Conservation (phyloP, 148 eudicot genomes). For the Pouteria glomerata region DNA sequence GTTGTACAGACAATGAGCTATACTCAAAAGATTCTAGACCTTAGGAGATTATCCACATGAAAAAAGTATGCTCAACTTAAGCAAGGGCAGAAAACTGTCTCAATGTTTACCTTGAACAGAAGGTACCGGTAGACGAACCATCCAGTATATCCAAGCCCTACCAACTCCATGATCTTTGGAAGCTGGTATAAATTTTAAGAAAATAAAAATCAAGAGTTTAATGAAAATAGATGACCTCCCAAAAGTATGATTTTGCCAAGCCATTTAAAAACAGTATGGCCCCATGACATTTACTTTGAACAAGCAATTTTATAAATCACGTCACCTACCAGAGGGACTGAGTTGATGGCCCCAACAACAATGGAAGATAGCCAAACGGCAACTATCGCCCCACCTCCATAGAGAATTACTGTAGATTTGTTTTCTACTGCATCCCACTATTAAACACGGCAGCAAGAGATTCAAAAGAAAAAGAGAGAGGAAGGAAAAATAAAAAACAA, state of each 20-base stretch:
- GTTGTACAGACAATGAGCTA: not conserved
- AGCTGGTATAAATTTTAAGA: slow-evolving; percentile 45
- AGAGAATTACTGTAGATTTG: slow-evolving; percentile 91
- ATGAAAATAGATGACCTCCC: not conserved
- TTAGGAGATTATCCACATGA: not conserved
- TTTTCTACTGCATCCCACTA: slow-evolving; percentile 98
- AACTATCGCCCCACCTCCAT: slow-evolving; percentile 94
- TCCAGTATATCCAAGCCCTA: slow-evolving; percentile 97
- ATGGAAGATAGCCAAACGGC: slow-evolving; percentile 83
- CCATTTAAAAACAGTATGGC: not conserved
- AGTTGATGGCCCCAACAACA: slow-evolving; percentile 86
- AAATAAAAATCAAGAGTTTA: not conserved
- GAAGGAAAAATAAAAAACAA: no score
- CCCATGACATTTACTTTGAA: not conserved
- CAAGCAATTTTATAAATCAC: not conserved
- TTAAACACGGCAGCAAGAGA: slow-evolving; percentile 4
- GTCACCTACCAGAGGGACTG: slow-evolving; percentile 77
- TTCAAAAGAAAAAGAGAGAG: not conserved
- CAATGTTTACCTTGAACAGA: slow-evolving; percentile 77
- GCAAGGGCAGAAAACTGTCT: not conserved
- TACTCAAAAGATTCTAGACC: not conserved
- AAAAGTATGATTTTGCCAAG: not conserved
- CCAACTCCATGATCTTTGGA: slow-evolving; percentile 97
- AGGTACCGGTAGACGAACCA: slow-evolving; percentile 99
- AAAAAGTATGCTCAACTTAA: not conserved